phyloP scores from a whole-genome alignment of 495 filamentous ascomycete species.

The Platismatia glauca region DNA sequence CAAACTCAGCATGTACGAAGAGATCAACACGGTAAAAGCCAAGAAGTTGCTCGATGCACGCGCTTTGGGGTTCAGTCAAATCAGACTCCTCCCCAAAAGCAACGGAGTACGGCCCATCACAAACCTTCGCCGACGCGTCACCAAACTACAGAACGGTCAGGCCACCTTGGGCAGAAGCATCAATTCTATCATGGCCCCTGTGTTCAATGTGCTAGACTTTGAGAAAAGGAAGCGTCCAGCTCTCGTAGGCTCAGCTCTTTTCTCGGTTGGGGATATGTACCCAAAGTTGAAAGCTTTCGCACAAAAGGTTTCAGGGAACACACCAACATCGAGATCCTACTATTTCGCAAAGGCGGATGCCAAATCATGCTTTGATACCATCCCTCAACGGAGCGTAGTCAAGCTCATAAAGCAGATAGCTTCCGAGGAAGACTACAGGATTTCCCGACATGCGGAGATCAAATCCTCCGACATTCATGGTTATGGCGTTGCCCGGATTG shows the following conservation, averaged over 20 bases:
- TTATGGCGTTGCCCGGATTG: constrained; percentile 11
- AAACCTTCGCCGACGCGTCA: constrained; percentile 62
- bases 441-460: constrained; percentile 67
- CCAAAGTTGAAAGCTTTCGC: constrained; percentile 64
- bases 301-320: constrained; percentile 28
- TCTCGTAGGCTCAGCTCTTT: constrained; percentile 64
- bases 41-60: constrained; percentile 50
- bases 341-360: constrained; percentile 94
- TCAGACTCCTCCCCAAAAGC: constrained; percentile 73
- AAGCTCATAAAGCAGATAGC: constrained; percentile 54
- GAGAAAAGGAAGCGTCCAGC: constrained; percentile 59
- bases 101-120: constrained; percentile 69
- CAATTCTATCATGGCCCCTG: constrained; percentile 69
- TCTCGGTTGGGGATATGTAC: constrained; percentile 76
- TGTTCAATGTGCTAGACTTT: constrained; percentile 65
- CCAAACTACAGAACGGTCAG: constrained; percentile 43
- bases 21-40: constrained; percentile 53
- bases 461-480: constrained; percentile 33
- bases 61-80: constrained; percentile 62
- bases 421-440: constrained; percentile 56
- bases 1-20: constrained; percentile 70
- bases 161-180: constrained; percentile 61
- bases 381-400: constrained; percentile 72
- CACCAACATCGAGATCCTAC: constrained; percentile 27
- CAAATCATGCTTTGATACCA: constrained; percentile 87